Evolutionary conservation across 306 rosid genomes (phyloP).

Genomic region (Heteromeles arbutifolia): DNA sequence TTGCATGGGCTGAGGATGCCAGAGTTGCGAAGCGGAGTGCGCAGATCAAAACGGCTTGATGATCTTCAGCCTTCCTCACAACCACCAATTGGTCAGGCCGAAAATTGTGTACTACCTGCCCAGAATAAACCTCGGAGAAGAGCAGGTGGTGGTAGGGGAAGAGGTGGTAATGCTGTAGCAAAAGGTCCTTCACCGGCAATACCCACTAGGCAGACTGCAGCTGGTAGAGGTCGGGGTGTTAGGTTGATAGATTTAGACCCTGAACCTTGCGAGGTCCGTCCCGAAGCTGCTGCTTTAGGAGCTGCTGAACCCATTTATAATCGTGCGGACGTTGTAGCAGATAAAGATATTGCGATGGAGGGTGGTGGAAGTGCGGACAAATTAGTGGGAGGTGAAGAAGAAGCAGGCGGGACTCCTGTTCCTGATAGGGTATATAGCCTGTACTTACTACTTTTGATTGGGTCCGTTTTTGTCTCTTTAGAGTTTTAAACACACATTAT

Average conservation of each 20-base stretch:
- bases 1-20: conserved; percentile 99
- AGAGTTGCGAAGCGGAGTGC: conserved; percentile 97
- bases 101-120: conserved; percentile 58
- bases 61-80: conserved; percentile 76
- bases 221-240: conserved; percentile 91
- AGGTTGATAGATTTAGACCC: conserved; percentile 75
- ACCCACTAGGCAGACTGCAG: conserved; percentile 76
- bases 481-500: background rate
- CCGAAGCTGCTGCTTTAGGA: conserved; percentile 60
- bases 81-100: conserved; percentile 63
- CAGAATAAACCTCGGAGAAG: conserved; percentile 67
- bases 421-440: conserved; percentile 69
- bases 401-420: conserved; percentile 64
- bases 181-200: conserved; percentile 73
- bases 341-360: conserved; percentile 66
- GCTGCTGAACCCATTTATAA: conserved; percentile 54
- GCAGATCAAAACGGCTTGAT: conserved; percentile 91
- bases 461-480: conserved; percentile 16
- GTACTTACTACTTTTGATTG: conserved; percentile 12
- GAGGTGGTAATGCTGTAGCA: conserved; percentile 80
- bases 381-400: conserved; percentile 68
- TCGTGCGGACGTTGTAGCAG: conserved; percentile 54
- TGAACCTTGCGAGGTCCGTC: conserved; percentile 62
- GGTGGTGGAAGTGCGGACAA: conserved; percentile 86
- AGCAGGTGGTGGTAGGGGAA: conserved; percentile 81